phyloP scores from a whole-genome alignment of 768 basidiomycete species.

The Albatrellus ellisii region DNA sequence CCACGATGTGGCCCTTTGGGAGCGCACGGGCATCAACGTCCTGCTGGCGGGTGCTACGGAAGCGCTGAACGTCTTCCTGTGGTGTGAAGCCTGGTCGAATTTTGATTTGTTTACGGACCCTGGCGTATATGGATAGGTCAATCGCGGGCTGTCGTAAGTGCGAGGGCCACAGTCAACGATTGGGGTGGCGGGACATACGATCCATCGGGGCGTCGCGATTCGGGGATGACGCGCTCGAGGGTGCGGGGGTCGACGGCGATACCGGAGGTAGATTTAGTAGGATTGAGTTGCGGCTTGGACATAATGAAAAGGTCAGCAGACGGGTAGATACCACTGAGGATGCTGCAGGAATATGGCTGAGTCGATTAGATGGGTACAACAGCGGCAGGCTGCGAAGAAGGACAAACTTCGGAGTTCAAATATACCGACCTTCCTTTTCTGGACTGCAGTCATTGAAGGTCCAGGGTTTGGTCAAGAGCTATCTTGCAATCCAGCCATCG shows the following conservation, averaged over 20 bases:
- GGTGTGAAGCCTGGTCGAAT: conserved; percentile 91
- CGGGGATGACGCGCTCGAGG: conserved; percentile 79
- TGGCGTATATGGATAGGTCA: conserved; percentile 22
- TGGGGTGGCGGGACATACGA: conserved; percentile 37
- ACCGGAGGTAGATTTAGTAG: conserved; percentile 58
- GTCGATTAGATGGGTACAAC: background rate
- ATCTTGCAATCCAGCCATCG: too few relatives aligned
- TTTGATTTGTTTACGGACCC: conserved; percentile 78
- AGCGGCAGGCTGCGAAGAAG: background rate
- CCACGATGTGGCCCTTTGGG: conserved; percentile 72
- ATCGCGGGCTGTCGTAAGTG: conserved; percentile 1
- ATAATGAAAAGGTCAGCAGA: too few relatives aligned
- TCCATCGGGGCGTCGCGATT: conserved; percentile 73
- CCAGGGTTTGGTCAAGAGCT: too few relatives aligned
- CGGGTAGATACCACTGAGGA: too few relatives aligned
- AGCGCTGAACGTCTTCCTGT: conserved; percentile 85
- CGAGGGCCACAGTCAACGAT: background rate
- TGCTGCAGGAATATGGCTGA: too few relatives aligned
- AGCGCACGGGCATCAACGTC: conserved; percentile 51
- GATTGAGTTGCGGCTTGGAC: conserved; percentile 51
- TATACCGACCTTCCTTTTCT: background rate
- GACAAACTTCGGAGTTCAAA: background rate
- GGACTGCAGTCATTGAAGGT: background rate
- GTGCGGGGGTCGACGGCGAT: conserved; percentile 81
- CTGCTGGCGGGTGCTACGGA: conserved; percentile 65